phyloP scores from a whole-genome alignment of 2,329 filamentous ascomycete genomes.

The Paracoccidioides lutzii region DNA sequence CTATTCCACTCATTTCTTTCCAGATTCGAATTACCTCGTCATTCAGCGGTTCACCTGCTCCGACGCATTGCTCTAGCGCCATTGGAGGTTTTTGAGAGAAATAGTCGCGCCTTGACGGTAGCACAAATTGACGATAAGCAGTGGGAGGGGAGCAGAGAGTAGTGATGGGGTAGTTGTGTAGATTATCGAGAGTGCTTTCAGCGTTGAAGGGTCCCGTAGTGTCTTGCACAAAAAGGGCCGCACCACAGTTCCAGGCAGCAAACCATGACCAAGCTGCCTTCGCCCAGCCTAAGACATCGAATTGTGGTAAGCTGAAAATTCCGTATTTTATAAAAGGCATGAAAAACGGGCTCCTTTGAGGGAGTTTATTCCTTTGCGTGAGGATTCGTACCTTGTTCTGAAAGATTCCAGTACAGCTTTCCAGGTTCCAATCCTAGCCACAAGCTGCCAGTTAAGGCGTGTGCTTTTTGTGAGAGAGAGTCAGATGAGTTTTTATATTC shows the following conservation, averaged over 20 bases:
- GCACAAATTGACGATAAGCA: constrained; percentile 29
- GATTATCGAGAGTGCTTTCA: constrained; percentile 18
- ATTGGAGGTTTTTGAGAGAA: constrained; percentile 18
- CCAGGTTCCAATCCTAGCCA: constrained; percentile 26
- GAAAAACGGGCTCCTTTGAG: neutral
- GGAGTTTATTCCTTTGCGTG: neutral
- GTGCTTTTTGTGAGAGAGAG: constrained; percentile 11
- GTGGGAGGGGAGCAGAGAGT: constrained; percentile 31
- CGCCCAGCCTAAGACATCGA: constrained; percentile 22
- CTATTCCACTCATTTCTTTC: constrained; percentile 23
- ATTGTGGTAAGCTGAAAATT: constrained; percentile 1
- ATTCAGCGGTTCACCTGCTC: constrained; percentile 30
- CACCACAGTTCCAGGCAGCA: constrained; percentile 29
- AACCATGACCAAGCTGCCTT: constrained; percentile 33
- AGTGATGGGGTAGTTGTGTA: constrained; percentile 29
- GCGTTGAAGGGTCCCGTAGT: constrained; percentile 24
- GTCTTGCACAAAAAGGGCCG: constrained; percentile 30
- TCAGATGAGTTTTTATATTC: neutral
- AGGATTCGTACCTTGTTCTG: constrained; percentile 23
- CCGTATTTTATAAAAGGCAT: neutral
- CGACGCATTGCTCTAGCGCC: constrained; percentile 25
- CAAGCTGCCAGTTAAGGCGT: constrained; percentile 27
- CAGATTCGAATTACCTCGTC: constrained; percentile 27
- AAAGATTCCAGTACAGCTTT: constrained; percentile 28
- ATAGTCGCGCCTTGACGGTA: constrained; percentile 20